Conservation (phyloP, 306 rosid species). For the Fragaria iinumae region DNA sequence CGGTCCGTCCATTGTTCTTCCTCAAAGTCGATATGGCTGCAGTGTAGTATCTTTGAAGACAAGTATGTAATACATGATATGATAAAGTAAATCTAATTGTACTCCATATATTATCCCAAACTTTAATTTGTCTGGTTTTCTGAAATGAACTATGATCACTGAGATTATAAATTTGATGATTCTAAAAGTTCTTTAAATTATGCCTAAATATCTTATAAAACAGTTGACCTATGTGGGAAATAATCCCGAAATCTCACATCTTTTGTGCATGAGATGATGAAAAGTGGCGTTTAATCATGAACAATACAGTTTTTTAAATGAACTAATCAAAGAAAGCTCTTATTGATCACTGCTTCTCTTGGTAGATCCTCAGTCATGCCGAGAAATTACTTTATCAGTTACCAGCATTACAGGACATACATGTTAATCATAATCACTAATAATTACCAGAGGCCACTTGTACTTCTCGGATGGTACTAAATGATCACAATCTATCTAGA, state of each 20-base stretch:
- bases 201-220: neutral
- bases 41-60: neutral
- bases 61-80: neutral
- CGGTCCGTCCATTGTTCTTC: neutral
- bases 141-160: neutral
- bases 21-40: neutral
- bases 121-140: neutral
- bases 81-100: slow-evolving; percentile 1
- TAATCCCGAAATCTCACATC: neutral
- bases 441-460: slow-evolving; percentile 11
- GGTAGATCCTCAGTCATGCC: neutral
- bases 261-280: slow-evolving; percentile 4
- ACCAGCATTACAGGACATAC: neutral
- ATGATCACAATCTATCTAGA: neutral
- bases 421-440: neutral
- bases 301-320: neutral
- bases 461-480: neutral
- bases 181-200: neutral
- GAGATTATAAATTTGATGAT: neutral
- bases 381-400: neutral
- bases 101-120: neutral
- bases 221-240: slow-evolving; percentile 2
- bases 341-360: neutral
- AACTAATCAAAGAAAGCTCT: neutral
- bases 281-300: slow-evolving; percentile 15